These are phyloP conservation scores for Chaetothyriales sp. DNA, from an alignment of 2,329 filamentous ascomycete genomes.

Conservation along the genomic window DNA sequence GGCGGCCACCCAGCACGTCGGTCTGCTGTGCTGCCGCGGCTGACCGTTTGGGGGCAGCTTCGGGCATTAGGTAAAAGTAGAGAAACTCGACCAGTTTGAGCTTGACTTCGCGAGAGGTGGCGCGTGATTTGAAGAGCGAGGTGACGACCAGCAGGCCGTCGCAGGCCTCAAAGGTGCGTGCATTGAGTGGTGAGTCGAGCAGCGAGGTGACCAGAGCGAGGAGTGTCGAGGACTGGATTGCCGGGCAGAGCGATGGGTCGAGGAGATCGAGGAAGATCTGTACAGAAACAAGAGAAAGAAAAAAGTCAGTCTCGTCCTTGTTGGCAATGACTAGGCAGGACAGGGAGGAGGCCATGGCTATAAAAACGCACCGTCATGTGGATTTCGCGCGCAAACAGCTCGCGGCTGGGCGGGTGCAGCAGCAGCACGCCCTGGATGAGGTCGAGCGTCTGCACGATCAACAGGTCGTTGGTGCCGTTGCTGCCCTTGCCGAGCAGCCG, in stretches of 20 bases:
- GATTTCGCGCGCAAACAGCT: constrained; percentile 73
- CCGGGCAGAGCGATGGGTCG: constrained; percentile 79
- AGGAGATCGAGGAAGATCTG: constrained; percentile 84
- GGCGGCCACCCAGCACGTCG: constrained; percentile 42
- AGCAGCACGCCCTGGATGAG: constrained; percentile 78
- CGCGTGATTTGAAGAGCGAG: constrained; percentile 78
- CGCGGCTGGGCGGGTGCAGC: constrained; percentile 78
- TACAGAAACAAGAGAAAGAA: neutral
- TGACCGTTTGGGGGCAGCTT: constrained; percentile 36
- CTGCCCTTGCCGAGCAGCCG: constrained; percentile 69
- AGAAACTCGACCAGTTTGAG: constrained; percentile 93
- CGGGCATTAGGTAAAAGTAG: constrained; percentile 97
- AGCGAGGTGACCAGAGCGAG: constrained; percentile 82
- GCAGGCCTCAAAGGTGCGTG: constrained; percentile 78
- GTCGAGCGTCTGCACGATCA: constrained; percentile 79
- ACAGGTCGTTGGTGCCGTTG: constrained; percentile 69
- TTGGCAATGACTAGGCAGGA: neutral
- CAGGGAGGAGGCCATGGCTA: too few species aligned
- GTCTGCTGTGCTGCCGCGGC: constrained; percentile 31
- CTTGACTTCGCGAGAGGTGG: constrained; percentile 78
- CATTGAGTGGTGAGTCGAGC: constrained; percentile 74
- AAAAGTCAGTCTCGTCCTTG: neutral
- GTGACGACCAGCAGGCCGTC: constrained; percentile 87
- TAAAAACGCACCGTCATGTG: constrained; percentile 64
- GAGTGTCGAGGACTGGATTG: constrained; percentile 79